Conservation (phyloP, 1,284 basidiomycete species). For the Tilletia caries region DNA sequence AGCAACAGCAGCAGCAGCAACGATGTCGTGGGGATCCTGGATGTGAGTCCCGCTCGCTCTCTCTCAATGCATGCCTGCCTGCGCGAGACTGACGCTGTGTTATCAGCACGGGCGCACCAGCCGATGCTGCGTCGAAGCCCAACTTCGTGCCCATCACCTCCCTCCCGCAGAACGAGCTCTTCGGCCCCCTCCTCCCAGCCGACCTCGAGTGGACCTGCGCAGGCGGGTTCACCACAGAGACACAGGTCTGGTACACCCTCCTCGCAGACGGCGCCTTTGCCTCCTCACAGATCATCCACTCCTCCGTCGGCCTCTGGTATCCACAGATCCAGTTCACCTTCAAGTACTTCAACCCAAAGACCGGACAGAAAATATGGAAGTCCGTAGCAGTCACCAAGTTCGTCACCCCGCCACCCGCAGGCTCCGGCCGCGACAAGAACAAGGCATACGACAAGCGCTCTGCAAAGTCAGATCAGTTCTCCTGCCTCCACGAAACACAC, state of each 20-base stretch:
- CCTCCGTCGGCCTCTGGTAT: slow-evolving; percentile 91
- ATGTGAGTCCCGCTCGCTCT: slow-evolving; percentile 30
- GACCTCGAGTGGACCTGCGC: slow-evolving; percentile 81
- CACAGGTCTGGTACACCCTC: slow-evolving; percentile 82
- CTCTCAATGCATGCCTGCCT: background rate
- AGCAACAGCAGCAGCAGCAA: too few species aligned
- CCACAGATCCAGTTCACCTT: slow-evolving; percentile 93
- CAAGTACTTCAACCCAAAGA: slow-evolving; percentile 78
- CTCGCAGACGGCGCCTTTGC: slow-evolving; percentile 76
- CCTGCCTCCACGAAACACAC: slow-evolving; percentile 62
- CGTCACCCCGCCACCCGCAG: slow-evolving; percentile 66
- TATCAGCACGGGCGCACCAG: slow-evolving; percentile 26
- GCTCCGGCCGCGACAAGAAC: slow-evolving; percentile 53
- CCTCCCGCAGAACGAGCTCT: slow-evolving; percentile 57
- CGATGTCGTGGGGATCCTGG: slow-evolving; percentile 52
- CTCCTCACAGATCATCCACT: slow-evolving; percentile 92
- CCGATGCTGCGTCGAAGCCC: slow-evolving; percentile 26
- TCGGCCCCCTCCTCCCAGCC: slow-evolving; percentile 65
- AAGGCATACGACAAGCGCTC: slow-evolving; percentile 70
- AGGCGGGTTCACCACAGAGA: slow-evolving; percentile 83
- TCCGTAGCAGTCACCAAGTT: slow-evolving; percentile 85
- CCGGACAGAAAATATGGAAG: slow-evolving; percentile 77
- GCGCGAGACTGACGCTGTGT: background rate
- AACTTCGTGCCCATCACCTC: slow-evolving; percentile 51
- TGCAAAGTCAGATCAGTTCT: slow-evolving; percentile 84